Percentiles rank a stretch among this genome's conserved stretches.
Conservation (phyloP, 345 rosid genomes). For the Litchi chinensis region DNA sequence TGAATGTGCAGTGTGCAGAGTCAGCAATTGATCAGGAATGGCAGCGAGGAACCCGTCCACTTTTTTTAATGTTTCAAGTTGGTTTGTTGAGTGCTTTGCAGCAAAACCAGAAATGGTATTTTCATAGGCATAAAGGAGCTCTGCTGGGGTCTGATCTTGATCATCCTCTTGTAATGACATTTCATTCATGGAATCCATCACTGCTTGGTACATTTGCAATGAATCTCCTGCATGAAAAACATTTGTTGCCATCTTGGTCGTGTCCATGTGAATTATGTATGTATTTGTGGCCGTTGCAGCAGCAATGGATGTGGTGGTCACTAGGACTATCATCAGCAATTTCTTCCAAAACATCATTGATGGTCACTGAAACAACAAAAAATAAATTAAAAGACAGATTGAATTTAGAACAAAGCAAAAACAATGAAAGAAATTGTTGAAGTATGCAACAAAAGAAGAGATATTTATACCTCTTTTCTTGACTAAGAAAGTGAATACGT, state of each 20-base stretch:
- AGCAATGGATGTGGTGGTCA: slow-evolving; percentile 24
- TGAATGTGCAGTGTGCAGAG: slow-evolving; percentile 66
- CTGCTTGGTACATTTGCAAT: slow-evolving; percentile 37
- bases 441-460: too few relatives aligned
- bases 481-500: too few relatives aligned
- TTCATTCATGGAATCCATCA: slow-evolving; percentile 38
- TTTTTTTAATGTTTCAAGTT: slow-evolving; percentile 48
- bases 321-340: slow-evolving; percentile 15
- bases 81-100: slow-evolving; percentile 52
- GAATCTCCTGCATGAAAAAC: slow-evolving; percentile 11
- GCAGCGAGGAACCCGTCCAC: slow-evolving; percentile 58
- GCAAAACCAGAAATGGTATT: slow-evolving; percentile 67
- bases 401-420: too few relatives aligned
- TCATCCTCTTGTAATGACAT: slow-evolving; percentile 29
- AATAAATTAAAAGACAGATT: too few relatives aligned
- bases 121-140: slow-evolving; percentile 58
- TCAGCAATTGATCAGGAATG: slow-evolving; percentile 52
- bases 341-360: too few relatives aligned
- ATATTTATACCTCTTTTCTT: too few relatives aligned
- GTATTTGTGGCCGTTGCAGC: slow-evolving; percentile 43
- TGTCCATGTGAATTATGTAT: slow-evolving; percentile 61
- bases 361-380: too few relatives aligned
- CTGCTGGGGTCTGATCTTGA: slow-evolving; percentile 31
- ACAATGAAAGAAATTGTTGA: too few relatives aligned
- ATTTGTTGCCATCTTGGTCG: slow-evolving; percentile 40